Percentiles rank a stretch among this genome's conserved stretches.
Evolutionary conservation across 73 alveolate species (phyloP).

Genomic region (Tetrahymena borealis): DNA sequence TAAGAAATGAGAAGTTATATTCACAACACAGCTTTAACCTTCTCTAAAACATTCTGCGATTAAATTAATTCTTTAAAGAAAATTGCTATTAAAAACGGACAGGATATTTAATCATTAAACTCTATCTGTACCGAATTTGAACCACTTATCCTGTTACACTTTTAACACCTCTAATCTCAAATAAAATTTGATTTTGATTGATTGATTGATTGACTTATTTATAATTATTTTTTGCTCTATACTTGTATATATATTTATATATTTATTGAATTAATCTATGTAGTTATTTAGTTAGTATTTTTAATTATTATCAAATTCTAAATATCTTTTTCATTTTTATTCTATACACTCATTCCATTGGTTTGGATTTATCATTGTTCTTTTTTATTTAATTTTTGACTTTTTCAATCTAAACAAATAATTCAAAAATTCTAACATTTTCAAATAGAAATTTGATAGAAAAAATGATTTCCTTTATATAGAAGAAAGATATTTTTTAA

Average conservation of each 20-base stretch:
- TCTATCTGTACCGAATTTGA: not conserved
- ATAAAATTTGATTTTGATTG: not conserved
- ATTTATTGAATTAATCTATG: not conserved
- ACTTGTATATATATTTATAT: too few relatives aligned
- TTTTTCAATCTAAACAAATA: too few relatives aligned
- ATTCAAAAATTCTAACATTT: too few relatives aligned
- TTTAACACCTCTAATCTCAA: not conserved
- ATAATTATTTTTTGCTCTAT: not conserved
- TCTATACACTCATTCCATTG: too few relatives aligned
- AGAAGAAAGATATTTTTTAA: too few relatives aligned
- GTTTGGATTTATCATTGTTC: too few relatives aligned
- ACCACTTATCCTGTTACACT: not conserved
- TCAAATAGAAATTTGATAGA: too few relatives aligned
- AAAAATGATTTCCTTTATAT: too few relatives aligned
- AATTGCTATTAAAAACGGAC: not conserved
- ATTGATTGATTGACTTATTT: not conserved
- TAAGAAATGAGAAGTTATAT: not conserved
- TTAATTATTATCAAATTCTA: too few relatives aligned
- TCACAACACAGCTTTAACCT: not conserved
- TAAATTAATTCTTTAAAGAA: not conserved
- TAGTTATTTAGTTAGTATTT: not conserved
- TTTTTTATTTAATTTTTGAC: too few relatives aligned
- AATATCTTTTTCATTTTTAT: too few relatives aligned
- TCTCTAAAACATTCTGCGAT: not conserved
- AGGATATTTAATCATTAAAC: not conserved